Conservation (phyloP, 805 yeast species). For the Saccharomycopsis fibuligera region DNA sequence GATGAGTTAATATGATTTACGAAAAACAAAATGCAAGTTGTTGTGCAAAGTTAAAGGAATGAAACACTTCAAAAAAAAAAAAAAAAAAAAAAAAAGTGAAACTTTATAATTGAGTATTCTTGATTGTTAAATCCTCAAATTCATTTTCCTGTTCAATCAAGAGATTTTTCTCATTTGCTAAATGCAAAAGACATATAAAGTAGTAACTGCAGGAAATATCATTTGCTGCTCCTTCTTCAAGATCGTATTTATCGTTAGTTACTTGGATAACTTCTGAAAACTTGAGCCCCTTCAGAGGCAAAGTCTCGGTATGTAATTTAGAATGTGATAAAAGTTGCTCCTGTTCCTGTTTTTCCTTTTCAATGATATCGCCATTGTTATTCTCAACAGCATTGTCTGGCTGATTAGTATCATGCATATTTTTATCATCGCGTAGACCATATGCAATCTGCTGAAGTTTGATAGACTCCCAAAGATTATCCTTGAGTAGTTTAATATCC, state of each 20-base stretch:
- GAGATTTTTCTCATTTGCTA: slow-evolving; percentile 82
- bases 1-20: too few species aligned
- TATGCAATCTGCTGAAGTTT: slow-evolving; percentile 28
- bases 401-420: background rate
- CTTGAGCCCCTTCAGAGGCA: too few species aligned
- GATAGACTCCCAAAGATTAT: slow-evolving; percentile 64
- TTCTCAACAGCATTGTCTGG: background rate
- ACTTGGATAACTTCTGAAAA: background rate
- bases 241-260: background rate
- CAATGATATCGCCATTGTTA: background rate
- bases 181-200: slow-evolving; percentile 74
- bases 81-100: too few species aligned
- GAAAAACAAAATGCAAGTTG: too few species aligned
- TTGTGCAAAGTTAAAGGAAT: too few species aligned
- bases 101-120: too few species aligned
- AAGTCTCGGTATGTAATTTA: too few species aligned
- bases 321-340: too few species aligned
- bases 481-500: slow-evolving; percentile 66
- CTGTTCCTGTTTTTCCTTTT: background rate
- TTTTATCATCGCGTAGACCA: background rate
- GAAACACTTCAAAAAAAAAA: too few species aligned
- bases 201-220: slow-evolving; percentile 66
- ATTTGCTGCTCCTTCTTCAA: background rate
- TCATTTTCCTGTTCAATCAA: slow-evolving; percentile 38
- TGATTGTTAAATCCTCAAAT: slow-evolving; percentile 16